Percentiles rank a stretch among this genome's conserved stretches.
Evolutionary conservation across 768 basidiomycete species (phyloP).

Genomic region (Suillus cothurnatus): DNA sequence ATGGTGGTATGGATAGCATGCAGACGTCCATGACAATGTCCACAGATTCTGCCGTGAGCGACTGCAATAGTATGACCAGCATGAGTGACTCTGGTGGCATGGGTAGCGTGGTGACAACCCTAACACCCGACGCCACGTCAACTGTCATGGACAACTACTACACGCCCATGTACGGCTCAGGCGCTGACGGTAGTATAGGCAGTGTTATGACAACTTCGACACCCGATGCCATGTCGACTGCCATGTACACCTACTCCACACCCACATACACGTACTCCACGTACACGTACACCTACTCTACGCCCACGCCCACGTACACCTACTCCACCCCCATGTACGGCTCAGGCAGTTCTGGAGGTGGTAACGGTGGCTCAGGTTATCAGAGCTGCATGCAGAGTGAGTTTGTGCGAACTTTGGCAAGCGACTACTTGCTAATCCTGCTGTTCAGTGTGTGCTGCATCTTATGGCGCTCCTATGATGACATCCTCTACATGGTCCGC

Average conservation of each 20-base stretch:
- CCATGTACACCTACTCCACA: slow-evolving; percentile 36
- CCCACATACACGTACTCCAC: too few relatives aligned
- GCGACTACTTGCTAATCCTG: background rate
- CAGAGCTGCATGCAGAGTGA: slow-evolving; percentile 71
- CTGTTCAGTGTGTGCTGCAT: slow-evolving; percentile 61
- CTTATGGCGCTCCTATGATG: slow-evolving; percentile 46
- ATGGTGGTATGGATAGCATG: background rate
- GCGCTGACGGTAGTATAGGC: slow-evolving; percentile 24
- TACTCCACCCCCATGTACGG: slow-evolving; percentile 56
- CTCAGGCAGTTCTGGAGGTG: slow-evolving; percentile 63
- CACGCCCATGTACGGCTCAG: slow-evolving; percentile 64
- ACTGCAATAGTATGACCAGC: background rate
- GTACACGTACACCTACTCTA: background rate
- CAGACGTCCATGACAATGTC: slow-evolving; percentile 4
- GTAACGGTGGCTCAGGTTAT: slow-evolving; percentile 48
- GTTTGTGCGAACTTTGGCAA: slow-evolving; percentile 20
- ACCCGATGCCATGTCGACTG: slow-evolving; percentile 19
- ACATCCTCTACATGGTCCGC: slow-evolving; percentile 22
- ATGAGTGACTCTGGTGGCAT: background rate
- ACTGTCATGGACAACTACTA: slow-evolving; percentile 34
- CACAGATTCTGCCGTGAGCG: background rate
- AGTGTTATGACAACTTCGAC: background rate
- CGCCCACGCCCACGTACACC: slow-evolving; percentile 24
- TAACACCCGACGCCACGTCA: slow-evolving; percentile 14
- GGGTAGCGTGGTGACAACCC: background rate